Percentiles rank a stretch among this genome's conserved stretches.
Conservation (phyloP, 768 basidiomycete species). For the Dendrothele bispora region DNA sequence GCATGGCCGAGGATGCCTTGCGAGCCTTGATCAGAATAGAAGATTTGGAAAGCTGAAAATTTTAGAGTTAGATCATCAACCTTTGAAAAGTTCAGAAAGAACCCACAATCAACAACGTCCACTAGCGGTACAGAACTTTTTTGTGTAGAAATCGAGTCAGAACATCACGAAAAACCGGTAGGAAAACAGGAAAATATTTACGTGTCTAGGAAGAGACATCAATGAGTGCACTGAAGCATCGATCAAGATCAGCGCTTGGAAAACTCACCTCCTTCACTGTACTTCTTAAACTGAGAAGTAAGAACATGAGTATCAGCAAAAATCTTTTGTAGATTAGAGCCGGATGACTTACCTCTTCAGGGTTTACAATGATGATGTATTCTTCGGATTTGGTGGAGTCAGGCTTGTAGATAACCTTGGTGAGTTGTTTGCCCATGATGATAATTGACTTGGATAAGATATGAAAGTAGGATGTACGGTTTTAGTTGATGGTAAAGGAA, state of each 20-base stretch:
- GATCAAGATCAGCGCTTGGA: too few relatives aligned
- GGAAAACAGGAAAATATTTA: slow-evolving; percentile 35
- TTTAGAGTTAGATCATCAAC: not conserved
- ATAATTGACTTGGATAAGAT: slow-evolving; percentile 15
- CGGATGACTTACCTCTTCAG: slow-evolving; percentile 49
- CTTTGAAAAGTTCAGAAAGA: not conserved
- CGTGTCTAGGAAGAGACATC: slow-evolving; percentile 53
- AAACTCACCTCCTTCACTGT: slow-evolving; percentile 73
- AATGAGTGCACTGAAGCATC: slow-evolving; percentile 14
- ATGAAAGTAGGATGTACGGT: slow-evolving; percentile 9
- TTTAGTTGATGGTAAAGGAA: slow-evolving; percentile 9
- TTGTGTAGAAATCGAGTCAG: slow-evolving; percentile 7
- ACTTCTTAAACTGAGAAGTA: slow-evolving; percentile 64
- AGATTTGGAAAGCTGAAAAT: slow-evolving; percentile 64
- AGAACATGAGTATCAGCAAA: slow-evolving; percentile 1
- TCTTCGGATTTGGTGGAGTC: slow-evolving; percentile 71
- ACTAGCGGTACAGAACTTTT: slow-evolving; percentile 69
- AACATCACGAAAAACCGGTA: slow-evolving; percentile 5
- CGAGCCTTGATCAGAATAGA: slow-evolving; percentile 68
- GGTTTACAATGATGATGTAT: slow-evolving; percentile 69
- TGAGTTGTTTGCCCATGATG: slow-evolving; percentile 48
- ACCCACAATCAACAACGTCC: slow-evolving; percentile 82
- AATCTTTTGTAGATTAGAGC: slow-evolving; percentile 12
- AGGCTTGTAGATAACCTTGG: slow-evolving; percentile 81
- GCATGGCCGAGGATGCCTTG: slow-evolving; percentile 76